These are phyloP conservation scores for Melastoma candidum DNA, from an alignment of 441 rosid species.

Conservation along the genomic window DNA sequence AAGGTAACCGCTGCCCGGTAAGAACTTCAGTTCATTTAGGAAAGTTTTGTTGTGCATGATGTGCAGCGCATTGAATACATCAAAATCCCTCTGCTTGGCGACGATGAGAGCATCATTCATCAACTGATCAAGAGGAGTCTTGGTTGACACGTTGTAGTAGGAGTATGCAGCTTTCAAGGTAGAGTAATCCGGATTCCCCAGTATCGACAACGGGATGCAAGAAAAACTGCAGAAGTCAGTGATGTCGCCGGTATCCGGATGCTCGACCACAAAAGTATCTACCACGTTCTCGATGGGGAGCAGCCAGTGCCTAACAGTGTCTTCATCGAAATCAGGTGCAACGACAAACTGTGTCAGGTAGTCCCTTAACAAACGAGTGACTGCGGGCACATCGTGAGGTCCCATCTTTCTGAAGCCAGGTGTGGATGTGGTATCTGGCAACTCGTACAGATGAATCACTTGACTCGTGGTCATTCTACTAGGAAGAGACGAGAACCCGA, in stretches of 20 bases:
- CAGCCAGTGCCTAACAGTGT: conserved; percentile 90
- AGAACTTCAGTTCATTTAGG: conserved; percentile 83
- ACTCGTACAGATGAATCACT: conserved; percentile 75
- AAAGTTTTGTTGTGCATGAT: conserved; percentile 84
- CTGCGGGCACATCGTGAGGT: conserved; percentile 78
- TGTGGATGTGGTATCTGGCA: conserved; percentile 62
- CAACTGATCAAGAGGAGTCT: conserved; percentile 78
- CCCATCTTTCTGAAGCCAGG: conserved; percentile 95
- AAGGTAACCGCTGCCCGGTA: conserved; percentile 95
- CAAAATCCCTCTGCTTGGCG: conserved; percentile 74
- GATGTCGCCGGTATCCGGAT: conserved; percentile 74
- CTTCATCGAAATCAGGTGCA: conserved; percentile 82
- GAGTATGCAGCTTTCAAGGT: conserved; percentile 93
- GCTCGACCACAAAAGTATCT: conserved; percentile 81
- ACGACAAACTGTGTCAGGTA: conserved; percentile 66
- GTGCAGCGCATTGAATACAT: conserved; percentile 85
- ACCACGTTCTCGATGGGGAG: conserved; percentile 75
- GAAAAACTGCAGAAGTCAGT: conserved; percentile 98
- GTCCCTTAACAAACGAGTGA: conserved; percentile 61
- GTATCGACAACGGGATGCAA: conserved; percentile 89
- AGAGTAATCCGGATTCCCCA: conserved; percentile 68
- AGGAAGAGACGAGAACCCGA: conserved; percentile 90
- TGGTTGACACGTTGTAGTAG: conserved; percentile 69
- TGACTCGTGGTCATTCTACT: conserved; percentile 95
- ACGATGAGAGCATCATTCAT: conserved; percentile 83